A percentile compares a stretch with the other conserved stretches of the same genome.
Conservation (phyloP, 768 basidiomycete species). For the Trametes coccinea region DNA sequence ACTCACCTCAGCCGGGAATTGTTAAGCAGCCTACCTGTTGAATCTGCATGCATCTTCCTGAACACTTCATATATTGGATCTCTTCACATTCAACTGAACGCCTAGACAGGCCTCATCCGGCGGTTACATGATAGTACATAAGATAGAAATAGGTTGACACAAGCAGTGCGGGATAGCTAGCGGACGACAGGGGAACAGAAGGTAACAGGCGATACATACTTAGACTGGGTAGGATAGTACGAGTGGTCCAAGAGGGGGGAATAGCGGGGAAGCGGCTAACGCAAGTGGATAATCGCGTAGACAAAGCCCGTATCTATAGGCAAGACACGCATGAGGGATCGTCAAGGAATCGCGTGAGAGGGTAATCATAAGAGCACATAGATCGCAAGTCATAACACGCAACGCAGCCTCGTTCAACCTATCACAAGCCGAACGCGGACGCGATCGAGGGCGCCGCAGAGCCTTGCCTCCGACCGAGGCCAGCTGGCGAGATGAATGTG, state of each 20-base stretch:
- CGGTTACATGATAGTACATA: conserved; percentile 6
- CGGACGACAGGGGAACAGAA: neutral
- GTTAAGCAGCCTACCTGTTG: no score
- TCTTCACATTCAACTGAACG: neutral
- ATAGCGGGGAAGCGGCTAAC: neutral
- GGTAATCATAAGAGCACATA: neutral
- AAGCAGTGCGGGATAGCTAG: conserved; percentile 6
- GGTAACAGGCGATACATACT: neutral
- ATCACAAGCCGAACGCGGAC: conserved; percentile 29
- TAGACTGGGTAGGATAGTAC: neutral
- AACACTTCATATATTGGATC: neutral
- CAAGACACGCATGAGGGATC: neutral
- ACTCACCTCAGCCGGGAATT: no score
- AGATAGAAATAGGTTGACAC: neutral
- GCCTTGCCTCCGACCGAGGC: conserved; percentile 18
- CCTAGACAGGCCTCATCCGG: neutral
- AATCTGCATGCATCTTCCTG: neutral
- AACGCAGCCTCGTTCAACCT: neutral
- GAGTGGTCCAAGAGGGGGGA: neutral
- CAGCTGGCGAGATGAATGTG: conserved; percentile 13
- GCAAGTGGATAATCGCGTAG: neutral
- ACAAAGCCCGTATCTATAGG: neutral
- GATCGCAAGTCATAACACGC: neutral
- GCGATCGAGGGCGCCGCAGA: conserved; percentile 29
- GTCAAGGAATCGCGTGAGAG: neutral